Percentiles rank a stretch among this genome's conserved stretches.
Conservation (phyloP, 2,329 filamentous ascomycete genomes). For the Aureobasidium leucospermi region DNA sequence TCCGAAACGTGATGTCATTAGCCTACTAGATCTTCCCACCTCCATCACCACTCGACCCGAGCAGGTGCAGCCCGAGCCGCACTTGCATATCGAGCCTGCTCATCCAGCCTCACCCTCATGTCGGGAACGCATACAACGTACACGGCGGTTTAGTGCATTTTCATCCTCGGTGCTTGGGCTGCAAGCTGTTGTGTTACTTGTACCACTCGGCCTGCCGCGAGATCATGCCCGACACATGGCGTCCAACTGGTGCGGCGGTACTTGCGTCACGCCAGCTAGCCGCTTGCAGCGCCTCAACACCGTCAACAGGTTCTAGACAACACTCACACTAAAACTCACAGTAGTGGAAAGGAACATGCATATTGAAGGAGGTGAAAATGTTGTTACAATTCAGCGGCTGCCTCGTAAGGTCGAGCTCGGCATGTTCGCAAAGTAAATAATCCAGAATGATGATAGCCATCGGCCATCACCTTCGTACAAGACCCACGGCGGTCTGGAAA, state of each 20-base stretch:
- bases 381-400: slow-evolving; percentile 9
- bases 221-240: not conserved
- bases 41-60: not conserved
- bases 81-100: not conserved
- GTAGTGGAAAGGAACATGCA: not conserved
- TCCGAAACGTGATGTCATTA: slow-evolving; percentile 8
- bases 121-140: not conserved
- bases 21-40: not conserved
- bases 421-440: slow-evolving; percentile 1
- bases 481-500: not conserved
- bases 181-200: not conserved
- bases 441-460: not conserved
- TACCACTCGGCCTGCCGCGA: not conserved
- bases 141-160: not conserved
- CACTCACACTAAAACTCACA: not conserved
- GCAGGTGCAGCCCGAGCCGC: slow-evolving; percentile 5
- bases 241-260: not conserved
- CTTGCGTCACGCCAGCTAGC: not conserved
- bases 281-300: not conserved
- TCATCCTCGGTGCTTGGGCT: not conserved
- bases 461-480: not conserved
- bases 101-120: not conserved
- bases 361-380: not conserved
- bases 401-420: slow-evolving; percentile 9
- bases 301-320: slow-evolving; percentile 2